A percentile compares a stretch with the other conserved stretches of the same genome.
phyloP scores from a whole-genome alignment of 2,329 filamentous ascomycete species.

The Paracorniculantispora psalliotae region DNA sequence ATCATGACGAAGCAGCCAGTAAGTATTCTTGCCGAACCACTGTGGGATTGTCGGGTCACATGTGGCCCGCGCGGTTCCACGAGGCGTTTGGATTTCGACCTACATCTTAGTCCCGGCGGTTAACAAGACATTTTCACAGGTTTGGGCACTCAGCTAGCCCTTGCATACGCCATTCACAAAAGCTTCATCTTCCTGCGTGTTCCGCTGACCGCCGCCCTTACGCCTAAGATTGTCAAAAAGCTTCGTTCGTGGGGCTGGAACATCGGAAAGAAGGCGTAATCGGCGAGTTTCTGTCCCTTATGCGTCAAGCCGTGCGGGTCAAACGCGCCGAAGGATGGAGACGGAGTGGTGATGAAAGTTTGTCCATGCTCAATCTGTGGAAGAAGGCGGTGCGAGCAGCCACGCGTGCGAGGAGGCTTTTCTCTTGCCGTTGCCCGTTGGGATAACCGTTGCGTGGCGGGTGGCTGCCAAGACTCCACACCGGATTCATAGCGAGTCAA shows the following conservation, averaged over 20 bases:
- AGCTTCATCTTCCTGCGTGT: slow-evolving; percentile 96
- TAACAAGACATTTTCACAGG: slow-evolving; percentile 37
- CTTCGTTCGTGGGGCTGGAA: slow-evolving; percentile 89
- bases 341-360: background rate
- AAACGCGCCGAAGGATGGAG: background rate
- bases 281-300: background rate
- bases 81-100: background rate
- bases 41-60: background rate
- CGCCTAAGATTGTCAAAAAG: slow-evolving; percentile 89
- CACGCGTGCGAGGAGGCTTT: background rate
- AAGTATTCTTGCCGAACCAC: slow-evolving; percentile 37
- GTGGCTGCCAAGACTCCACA: background rate
- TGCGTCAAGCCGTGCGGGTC: background rate
- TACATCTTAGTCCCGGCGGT: slow-evolving; percentile 11
- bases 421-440: background rate
- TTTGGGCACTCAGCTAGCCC: slow-evolving; percentile 73
- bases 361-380: background rate
- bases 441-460: background rate
- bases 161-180: slow-evolving; percentile 97
- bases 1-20: slow-evolving; percentile 67
- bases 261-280: slow-evolving; percentile 66
- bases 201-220: slow-evolving; percentile 82
- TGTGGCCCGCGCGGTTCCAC: background rate
- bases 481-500: background rate
- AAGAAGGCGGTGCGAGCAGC: background rate